Conservation (phyloP, 805 yeast species). For the Kazachstania kunashirensis region DNA sequence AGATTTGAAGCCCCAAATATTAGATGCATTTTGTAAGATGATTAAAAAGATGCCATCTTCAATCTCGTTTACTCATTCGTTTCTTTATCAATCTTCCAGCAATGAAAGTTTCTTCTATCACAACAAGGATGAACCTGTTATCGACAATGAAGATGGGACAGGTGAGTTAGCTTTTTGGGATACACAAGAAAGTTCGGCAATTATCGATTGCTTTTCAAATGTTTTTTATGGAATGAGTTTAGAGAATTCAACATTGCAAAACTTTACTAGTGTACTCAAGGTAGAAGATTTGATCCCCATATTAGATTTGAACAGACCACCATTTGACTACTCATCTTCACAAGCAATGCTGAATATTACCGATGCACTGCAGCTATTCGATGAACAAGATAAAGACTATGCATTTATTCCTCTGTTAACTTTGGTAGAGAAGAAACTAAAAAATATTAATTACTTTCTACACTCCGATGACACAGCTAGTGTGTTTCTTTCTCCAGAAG, state of each 20-base stretch:
- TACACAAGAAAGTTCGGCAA: conserved; percentile 34
- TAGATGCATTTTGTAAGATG: conserved; percentile 38
- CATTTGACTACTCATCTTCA: conserved; percentile 53
- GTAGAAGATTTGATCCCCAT: conserved; percentile 40
- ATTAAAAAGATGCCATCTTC: conserved; percentile 39
- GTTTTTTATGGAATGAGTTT: conserved; percentile 43
- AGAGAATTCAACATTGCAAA: conserved; percentile 41
- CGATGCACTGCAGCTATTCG: conserved; percentile 47
- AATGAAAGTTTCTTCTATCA: conserved; percentile 34
- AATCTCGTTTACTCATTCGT: conserved; percentile 31
- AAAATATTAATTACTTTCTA: conserved; percentile 23
- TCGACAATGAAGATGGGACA: conserved; percentile 34
- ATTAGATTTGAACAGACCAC: conserved; percentile 42
- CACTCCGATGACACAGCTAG: conserved; percentile 16
- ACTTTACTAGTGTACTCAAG: conserved; percentile 29
- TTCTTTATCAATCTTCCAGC: conserved; percentile 34
- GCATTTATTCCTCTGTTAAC: conserved; percentile 32
- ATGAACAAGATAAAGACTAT: conserved; percentile 44
- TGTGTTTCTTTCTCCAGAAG: conserved; percentile 19
- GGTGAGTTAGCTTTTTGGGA: conserved; percentile 46
- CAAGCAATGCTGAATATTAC: conserved; percentile 43
- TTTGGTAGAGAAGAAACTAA: conserved; percentile 28
- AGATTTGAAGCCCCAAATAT: conserved; percentile 49
- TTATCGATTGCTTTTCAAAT: conserved; percentile 42
- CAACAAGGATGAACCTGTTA: conserved; percentile 33